These are phyloP conservation scores for Penicillium fuscoglaucum DNA, from an alignment of 2,329 filamentous ascomycete species.

Conservation along the genomic window DNA sequence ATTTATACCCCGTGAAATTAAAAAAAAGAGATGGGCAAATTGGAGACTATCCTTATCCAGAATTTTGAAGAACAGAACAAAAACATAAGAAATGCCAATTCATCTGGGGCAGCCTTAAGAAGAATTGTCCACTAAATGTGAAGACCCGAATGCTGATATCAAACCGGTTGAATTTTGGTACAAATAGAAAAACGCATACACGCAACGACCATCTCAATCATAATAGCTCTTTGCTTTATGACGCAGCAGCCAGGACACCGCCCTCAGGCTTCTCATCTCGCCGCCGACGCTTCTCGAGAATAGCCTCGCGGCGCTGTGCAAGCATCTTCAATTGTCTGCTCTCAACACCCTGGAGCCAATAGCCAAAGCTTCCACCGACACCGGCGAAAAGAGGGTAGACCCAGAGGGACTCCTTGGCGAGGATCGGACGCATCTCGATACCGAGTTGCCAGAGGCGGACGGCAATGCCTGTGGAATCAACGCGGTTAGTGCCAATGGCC, in stretches of 20 bases:
- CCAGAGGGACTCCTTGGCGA: constrained; percentile 81
- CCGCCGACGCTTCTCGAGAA: constrained; percentile 87
- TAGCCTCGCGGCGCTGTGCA: constrained; percentile 71
- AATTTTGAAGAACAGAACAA: neutral
- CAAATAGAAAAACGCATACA: constrained; percentile 27
- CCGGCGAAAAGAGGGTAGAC: constrained; percentile 87
- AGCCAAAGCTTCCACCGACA: constrained; percentile 88
- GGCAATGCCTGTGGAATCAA: constrained; percentile 67
- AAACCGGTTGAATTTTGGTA: constrained; percentile 37
- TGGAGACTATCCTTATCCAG: neutral
- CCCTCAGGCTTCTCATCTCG: constrained; percentile 56
- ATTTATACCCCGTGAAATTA: constrained; percentile 1
- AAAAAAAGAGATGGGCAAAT: neutral
- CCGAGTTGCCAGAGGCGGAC: constrained; percentile 95
- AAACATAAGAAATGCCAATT: constrained; percentile 1
- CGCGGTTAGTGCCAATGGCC: constrained; percentile 13
- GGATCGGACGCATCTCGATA: constrained; percentile 96
- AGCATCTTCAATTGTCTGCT: constrained; percentile 75
- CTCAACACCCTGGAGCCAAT: constrained; percentile 93
- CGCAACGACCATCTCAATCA: constrained; percentile 20
- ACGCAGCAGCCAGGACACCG: constrained; percentile 38
- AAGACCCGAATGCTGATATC: constrained; percentile 24
- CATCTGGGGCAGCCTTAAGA: neutral
- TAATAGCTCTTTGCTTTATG: constrained; percentile 30
- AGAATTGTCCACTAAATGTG: constrained; percentile 6